Conservation (phyloP, 306 rosid species). For the Corylus heterophylla region DNA sequence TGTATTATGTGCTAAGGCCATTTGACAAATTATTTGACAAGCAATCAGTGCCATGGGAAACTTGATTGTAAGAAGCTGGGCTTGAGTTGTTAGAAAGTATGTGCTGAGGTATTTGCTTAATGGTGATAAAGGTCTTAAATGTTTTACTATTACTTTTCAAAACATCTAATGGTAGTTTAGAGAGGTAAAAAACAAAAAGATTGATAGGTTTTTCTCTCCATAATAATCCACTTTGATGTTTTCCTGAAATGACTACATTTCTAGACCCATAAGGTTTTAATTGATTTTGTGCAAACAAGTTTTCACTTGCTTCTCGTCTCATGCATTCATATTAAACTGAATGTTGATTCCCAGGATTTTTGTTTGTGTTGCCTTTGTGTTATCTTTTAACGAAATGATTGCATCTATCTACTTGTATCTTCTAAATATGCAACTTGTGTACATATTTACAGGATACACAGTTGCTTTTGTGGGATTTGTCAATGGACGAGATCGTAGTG, state of each 20-base stretch:
- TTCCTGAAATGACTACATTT: neutral
- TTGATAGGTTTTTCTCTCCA: neutral
- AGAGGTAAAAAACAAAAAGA: neutral
- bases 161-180: neutral
- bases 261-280: neutral
- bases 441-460: slow-evolving; percentile 72
- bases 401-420: slow-evolving; percentile 11
- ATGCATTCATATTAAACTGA: neutral
- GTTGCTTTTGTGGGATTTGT: slow-evolving; percentile 88
- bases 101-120: neutral
- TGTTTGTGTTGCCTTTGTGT: neutral
- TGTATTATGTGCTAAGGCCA: neutral
- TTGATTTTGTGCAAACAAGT: neutral
- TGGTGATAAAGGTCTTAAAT: neutral
- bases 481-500: slow-evolving; percentile 83
- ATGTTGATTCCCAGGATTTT: neutral
- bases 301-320: neutral
- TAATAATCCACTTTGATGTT: neutral
- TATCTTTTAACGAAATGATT: neutral
- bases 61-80: slow-evolving; percentile 4
- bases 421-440: neutral
- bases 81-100: neutral
- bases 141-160: neutral
- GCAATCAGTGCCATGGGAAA: neutral
- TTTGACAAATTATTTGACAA: neutral